Evolutionary conservation across 108 stramenopile genomes (phyloP), one percentile per base, ranked within the genome.

Genomic region (Asterionellopsis glacialis): DNA sequence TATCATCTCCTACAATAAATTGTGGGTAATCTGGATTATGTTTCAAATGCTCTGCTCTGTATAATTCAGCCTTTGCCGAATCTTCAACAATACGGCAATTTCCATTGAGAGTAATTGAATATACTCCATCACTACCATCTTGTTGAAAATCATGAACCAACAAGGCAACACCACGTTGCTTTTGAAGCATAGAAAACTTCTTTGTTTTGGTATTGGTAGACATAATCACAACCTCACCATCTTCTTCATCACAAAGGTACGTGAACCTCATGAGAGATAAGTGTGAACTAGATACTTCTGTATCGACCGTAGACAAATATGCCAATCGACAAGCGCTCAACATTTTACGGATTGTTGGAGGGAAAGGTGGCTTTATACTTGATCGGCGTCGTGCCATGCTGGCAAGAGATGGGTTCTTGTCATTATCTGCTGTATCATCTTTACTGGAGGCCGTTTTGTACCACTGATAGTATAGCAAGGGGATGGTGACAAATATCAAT

Each of bases 1-100:
- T 84, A 58, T 84, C 67, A 0, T 79, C 59, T 6, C 83, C 83
- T 11, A 84, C 69, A 57, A 84, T 84, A 40, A 84, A 84, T 67
- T 83, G 83, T 11, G 83, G 83, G 68, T 84, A 84, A 19, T 80
- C 75, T 11, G 83, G 83, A 59, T 84, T 84, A 58, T 76, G 72
- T 21, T 59, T 54, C 19, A 84, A 59, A 52, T 84, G 83, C 27
- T 62, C 63, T 12, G 26, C 39, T 51, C 83, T 55, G 54, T 80
- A 81, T 22, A 51, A 24, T 38, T 78, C 79, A 1, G 77, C 76
- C 19, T 72, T 54, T 22, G 24, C 40, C 26, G 60, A 62, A 53
- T 67, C 76, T 13, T 63, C 63, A 9, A 84, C 61, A 24, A 84
- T 77, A 19, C 74, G 72, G 55, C 83, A 84, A 11, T 58, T 65